phyloP scores from a whole-genome alignment of 2,329 filamentous ascomycete genomes.

The Fusarium sp. region DNA sequence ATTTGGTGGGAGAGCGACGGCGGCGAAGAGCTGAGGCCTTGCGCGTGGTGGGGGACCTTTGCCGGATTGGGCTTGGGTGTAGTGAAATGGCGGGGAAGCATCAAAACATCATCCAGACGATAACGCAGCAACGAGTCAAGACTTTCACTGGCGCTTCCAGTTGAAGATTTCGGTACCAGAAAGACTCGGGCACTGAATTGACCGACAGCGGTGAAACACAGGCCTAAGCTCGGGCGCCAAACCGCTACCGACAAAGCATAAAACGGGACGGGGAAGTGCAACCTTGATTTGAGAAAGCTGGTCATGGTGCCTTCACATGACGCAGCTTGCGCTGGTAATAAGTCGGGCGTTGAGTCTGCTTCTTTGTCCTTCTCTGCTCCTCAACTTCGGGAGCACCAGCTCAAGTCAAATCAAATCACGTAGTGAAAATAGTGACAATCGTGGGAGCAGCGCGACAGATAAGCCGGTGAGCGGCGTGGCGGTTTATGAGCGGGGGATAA shows the following conservation, averaged over 20 bases:
- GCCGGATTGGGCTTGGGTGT: slow-evolving; percentile 43
- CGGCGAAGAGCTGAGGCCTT: slow-evolving; percentile 38
- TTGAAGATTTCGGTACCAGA: background rate
- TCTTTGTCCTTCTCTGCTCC: slow-evolving; percentile 3
- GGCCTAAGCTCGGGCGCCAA: background rate
- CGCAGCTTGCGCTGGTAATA: slow-evolving; percentile 43
- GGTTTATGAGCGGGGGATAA: slow-evolving; percentile 32
- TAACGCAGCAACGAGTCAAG: slow-evolving; percentile 32
- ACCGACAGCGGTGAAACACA: background rate
- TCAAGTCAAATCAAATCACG: slow-evolving; percentile 3
- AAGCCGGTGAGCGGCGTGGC: slow-evolving; percentile 28
- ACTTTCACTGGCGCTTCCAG: slow-evolving; percentile 3
- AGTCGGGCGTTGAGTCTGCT: slow-evolving; percentile 1
- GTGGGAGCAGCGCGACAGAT: slow-evolving; percentile 7
- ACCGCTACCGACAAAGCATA: slow-evolving; percentile 5
- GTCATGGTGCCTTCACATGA: slow-evolving; percentile 50
- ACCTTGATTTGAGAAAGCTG: slow-evolving; percentile 57
- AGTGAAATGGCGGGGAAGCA: slow-evolving; percentile 44
- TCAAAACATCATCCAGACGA: slow-evolving; percentile 39
- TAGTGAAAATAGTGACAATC: slow-evolving; percentile 14
- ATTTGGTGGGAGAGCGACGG: slow-evolving; percentile 35
- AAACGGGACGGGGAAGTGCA: slow-evolving; percentile 32
- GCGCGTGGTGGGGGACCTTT: slow-evolving; percentile 43
- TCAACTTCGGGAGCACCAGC: slow-evolving; percentile 12
- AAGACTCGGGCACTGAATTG: slow-evolving; percentile 3